Evolutionary conservation across 2,329 filamentous ascomycete species (phyloP), one percentile per base, ranked within the genome.

Genomic region (Daldinia sp.): DNA sequence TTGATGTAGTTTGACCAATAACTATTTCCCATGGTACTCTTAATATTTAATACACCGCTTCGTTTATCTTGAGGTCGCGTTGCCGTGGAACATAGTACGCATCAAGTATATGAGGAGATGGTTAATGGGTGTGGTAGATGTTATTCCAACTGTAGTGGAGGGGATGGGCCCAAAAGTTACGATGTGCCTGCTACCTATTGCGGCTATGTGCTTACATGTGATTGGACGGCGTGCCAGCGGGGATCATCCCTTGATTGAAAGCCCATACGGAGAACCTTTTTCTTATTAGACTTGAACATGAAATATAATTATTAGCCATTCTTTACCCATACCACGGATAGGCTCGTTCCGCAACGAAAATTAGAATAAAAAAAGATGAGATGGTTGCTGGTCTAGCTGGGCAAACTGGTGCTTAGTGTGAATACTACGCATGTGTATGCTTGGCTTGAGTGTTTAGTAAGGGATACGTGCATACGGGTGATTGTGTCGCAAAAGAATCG

Each of bases 1-100:
- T 64, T 58, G 49, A 64, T 62, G 58, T 64, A 48, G 35, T 60
- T 55, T 58, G 30, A 43, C 27, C 27, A 58, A n/a, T 52, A 60
- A 23, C 47, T 58, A 37, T 39, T 53, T 39, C 32, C n/a, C 48
- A 47, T 51, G 21, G 39, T 45, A 45, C 37, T 54, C 39, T 63
- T 65, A 65, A 60, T 63, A 65, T 30, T 49, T 58, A 65, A 67
- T 64, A 19, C n/a, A 49, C n/a, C 39, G 13, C 17, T 29, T 34
- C 30, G 34, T 5, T 17, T 32, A 32, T 17, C 39, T 2, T 17
- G n/a, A 30, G 17, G 2, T 29, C n/a, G 2, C 8, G 19, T 3
- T 23, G 39, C 11, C 23, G n/a, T 39, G n/a, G 29, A 35, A 8
- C n/a, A 15, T 2, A 8, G 15, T 15, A 35, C 6, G 4, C 15